Evolutionary conservation across 176 grass and related monocot genomes (phyloP).

Genomic region (Aegilops sharonensis): DNA sequence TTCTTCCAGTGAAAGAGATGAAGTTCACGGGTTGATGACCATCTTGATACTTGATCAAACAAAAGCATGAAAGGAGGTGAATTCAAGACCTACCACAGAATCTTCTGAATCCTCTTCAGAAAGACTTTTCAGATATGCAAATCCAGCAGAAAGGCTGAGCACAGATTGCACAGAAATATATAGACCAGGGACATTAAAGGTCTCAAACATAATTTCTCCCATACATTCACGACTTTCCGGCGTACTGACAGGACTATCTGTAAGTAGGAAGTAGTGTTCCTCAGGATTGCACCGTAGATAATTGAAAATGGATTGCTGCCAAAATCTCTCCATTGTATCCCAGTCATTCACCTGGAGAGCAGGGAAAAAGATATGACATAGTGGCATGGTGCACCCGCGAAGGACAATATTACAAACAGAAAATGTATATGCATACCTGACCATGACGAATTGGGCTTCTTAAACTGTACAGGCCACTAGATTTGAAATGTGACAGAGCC

Average conservation of each 20-base stretch:
- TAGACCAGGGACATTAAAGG: constrained; percentile 90
- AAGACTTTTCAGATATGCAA: constrained; percentile 49
- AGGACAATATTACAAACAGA: not conserved
- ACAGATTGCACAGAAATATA: constrained; percentile 93
- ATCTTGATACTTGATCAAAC: constrained; percentile 6
- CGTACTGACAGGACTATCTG: constrained; percentile 75
- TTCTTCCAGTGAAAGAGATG: not conserved
- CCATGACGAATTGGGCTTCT: constrained; percentile 72
- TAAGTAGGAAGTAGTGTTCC: constrained; percentile 94
- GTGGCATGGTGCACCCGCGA: not conserved
- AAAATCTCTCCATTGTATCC: constrained; percentile 99
- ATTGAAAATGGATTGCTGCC: constrained; percentile 94
- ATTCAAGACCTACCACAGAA: constrained; percentile 47
- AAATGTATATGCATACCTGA: constrained; percentile 49
- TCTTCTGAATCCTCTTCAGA: constrained; percentile 52
- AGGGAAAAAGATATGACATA: constrained; percentile 6
- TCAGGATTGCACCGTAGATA: constrained; percentile 91
- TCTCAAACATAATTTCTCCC: constrained; percentile 99
- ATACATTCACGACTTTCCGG: constrained; percentile 96
- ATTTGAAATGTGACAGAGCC: constrained; percentile 54
- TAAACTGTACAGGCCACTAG: constrained; percentile 76
- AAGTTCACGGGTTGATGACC: not conserved
- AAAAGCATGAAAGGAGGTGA: constrained; percentile 8
- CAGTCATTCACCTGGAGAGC: constrained; percentile 79
- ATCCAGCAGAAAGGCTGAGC: constrained; percentile 92